phyloP scores from a whole-genome alignment of 768 basidiomycete genomes.

The Pleurotus sapidus region DNA sequence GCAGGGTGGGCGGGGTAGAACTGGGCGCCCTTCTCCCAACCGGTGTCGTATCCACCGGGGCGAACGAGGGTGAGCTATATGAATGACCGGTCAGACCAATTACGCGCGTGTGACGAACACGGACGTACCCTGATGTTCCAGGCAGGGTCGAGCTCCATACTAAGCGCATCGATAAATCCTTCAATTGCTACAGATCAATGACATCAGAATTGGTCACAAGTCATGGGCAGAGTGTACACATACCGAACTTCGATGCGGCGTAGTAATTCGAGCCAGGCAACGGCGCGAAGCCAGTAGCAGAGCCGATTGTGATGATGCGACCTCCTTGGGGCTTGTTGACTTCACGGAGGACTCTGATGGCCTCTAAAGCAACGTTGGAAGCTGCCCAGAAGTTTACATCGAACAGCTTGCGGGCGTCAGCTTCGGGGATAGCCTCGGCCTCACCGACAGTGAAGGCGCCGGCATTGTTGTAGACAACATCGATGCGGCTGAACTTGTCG shows the following conservation, averaged over 20 bases:
- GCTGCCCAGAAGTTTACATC: constrained; percentile 39
- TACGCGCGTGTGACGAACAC: not conserved
- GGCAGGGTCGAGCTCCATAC: constrained; percentile 36
- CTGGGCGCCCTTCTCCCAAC: constrained; percentile 9
- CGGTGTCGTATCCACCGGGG: constrained; percentile 17
- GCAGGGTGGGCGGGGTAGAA: constrained; percentile 16
- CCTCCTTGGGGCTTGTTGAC: constrained; percentile 37
- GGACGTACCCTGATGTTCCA: constrained; percentile 47
- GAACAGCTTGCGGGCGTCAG: constrained; percentile 32
- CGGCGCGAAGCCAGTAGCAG: constrained; percentile 24
- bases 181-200: constrained; percentile 27
- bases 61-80: constrained; percentile 15
- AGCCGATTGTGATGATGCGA: constrained; percentile 33
- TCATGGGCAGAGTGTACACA: constrained; percentile 11
- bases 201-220: constrained; percentile 6
- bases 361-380: constrained; percentile 26
- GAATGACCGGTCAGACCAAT: not conserved
- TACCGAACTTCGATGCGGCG: constrained; percentile 14
- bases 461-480: constrained; percentile 42
- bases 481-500: constrained; percentile 32
- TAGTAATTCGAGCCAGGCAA: constrained; percentile 26
- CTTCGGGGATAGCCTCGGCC: constrained; percentile 33
- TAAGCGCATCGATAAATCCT: constrained; percentile 34
- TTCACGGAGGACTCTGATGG: constrained; percentile 32
- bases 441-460: constrained; percentile 29